Conservation (phyloP, 73 alveolate species). For the Strombidium stylifer region DNA sequence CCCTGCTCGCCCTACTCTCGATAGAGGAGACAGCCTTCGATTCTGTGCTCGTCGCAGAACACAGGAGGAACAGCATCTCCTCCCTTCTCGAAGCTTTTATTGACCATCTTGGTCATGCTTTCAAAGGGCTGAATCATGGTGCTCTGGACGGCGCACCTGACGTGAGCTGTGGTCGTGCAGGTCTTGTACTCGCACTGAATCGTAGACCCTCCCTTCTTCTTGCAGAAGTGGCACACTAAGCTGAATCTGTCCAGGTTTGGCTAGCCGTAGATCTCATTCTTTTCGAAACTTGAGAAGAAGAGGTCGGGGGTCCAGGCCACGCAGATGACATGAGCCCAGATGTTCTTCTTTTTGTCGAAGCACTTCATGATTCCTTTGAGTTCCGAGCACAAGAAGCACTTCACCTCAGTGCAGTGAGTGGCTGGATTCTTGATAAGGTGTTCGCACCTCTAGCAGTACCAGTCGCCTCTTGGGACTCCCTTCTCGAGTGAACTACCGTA, state of each 20-base stretch:
- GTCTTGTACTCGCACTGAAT: conserved; percentile 26
- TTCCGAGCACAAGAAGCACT: conserved; percentile 25
- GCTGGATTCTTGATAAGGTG: neutral
- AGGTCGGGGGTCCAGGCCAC: conserved; percentile 43
- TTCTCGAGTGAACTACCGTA: conserved; percentile 12
- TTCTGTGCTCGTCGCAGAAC: too few species aligned
- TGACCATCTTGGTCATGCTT: too few species aligned
- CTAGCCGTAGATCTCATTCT: conserved; percentile 3
- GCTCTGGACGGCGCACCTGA: conserved; percentile 36
- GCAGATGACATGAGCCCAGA: conserved; percentile 40
- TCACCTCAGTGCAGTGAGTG: neutral
- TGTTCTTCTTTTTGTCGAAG: neutral
- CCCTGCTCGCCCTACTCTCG: too few species aligned
- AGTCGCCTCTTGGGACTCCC: conserved; percentile 20
- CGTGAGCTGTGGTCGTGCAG: conserved; percentile 20
- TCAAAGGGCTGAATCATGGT: too few species aligned
- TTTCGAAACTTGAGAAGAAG: conserved; percentile 11
- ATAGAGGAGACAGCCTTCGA: too few species aligned
- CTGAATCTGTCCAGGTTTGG: neutral
- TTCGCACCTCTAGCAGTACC: conserved; percentile 50
- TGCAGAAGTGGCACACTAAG: conserved; percentile 17
- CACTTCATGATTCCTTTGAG: conserved; percentile 18
- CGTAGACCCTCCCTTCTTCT: conserved; percentile 10
- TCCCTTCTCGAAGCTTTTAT: too few species aligned
- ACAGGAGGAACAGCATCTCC: too few species aligned